Evolutionary conservation across 202 grass and related monocot genomes (phyloP), one percentile per base, ranked within the genome.

Genomic region (Carex arenaria): DNA sequence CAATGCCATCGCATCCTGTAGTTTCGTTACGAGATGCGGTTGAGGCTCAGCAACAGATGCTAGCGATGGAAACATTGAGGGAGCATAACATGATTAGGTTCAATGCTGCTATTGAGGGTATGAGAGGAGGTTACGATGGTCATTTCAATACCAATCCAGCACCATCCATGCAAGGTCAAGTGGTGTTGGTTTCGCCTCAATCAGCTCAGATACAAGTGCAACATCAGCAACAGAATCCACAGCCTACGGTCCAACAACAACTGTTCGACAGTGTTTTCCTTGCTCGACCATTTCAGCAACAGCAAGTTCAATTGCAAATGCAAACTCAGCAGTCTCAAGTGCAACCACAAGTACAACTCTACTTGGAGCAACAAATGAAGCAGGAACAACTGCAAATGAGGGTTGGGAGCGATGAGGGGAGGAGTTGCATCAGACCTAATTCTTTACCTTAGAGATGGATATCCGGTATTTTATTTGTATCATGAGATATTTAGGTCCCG

Each of bases 321-420:
- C 90, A 89, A 68, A 31, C 6, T 67, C 28, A 56, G 18, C 67
- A 31, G 8, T 69, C 85, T 15, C 86, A 84, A 52, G 60, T 64
- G 42, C 74, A 74, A 56, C 28, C 5, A 36, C 63, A 82, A 36
- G 8, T 82, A 47, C 80, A 82, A 68, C 19, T 54, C 80, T 82
- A 3, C 80, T 40, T 68, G 26, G 54, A 78, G 28, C 53, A 34
- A 14, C 53, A 34, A 20, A 20, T 78, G 43, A 64, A 83, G 51
- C 83, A 81, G 7, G 73, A 11, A 13, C 82, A 69, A 74, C 90
- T 85, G 42, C 83, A 93, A 18, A 64, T 42, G 9, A 87, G 74
- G 19, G 89, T 88, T n/a, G 86, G 84, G 19, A 97, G 86, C 64
- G 91, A 93, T 68, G 94, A 94, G 82, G 89, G 86, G 13, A 87